These are phyloP conservation scores for Paramecium caudatum DNA, from an alignment of 73 alveolate genomes.

Conservation along the genomic window DNA sequence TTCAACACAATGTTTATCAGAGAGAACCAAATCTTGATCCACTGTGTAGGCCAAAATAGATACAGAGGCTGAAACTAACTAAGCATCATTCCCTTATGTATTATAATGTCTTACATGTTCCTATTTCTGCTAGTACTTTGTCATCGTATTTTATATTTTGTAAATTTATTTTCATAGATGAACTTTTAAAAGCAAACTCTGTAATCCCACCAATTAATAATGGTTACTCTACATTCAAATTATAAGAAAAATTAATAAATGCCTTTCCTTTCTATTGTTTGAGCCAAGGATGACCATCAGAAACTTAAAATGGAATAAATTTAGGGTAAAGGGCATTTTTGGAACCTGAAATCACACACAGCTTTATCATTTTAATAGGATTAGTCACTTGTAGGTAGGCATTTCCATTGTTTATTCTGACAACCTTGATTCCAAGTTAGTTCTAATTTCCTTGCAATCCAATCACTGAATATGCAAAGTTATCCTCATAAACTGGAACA, in stretches of 20 bases:
- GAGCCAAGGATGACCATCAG: conserved; percentile 32
- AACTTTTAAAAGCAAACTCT: not conserved
- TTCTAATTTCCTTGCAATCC: not conserved
- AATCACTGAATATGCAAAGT: conserved; percentile 21
- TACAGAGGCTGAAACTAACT: not conserved
- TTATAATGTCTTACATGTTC: not conserved
- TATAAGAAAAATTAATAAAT: conserved; percentile 22
- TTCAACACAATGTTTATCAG: conserved; percentile 35
- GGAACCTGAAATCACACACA: conserved; percentile 15
- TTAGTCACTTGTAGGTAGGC: not conserved
- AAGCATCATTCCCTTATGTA: conserved; percentile 6
- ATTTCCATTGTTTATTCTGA: conserved; percentile 7
- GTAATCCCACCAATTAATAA: conserved; percentile 20
- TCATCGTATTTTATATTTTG: conserved; percentile 20
- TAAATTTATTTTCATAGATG: not conserved
- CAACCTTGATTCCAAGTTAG: conserved; percentile 2
- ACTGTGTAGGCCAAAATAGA: conserved; percentile 5
- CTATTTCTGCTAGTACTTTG: conserved; percentile 37
- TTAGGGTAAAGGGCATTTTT: conserved; percentile 17
- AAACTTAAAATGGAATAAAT: conserved; percentile 7
- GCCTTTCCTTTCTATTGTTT: conserved; percentile 10
- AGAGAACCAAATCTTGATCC: not conserved
- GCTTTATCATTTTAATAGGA: conserved; percentile 12
- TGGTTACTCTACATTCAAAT: not conserved
- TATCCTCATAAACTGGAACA: conserved; percentile 28